Conservation (phyloP, 2,329 filamentous ascomycete species). For the Zymoseptoria passerinii region DNA sequence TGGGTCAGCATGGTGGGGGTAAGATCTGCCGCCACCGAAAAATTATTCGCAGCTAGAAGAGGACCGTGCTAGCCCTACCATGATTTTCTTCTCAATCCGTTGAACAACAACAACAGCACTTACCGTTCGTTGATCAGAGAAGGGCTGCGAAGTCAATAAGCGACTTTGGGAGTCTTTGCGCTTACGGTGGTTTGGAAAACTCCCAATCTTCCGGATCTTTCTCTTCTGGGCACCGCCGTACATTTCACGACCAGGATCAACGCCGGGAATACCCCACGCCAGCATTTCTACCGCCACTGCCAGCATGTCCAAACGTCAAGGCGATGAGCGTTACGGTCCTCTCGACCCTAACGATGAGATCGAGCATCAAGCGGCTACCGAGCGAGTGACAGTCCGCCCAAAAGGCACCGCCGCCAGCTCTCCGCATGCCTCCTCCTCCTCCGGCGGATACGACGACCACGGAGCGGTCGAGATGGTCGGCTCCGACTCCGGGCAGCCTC, state of each 20-base stretch:
- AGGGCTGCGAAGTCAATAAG: constrained; percentile 32
- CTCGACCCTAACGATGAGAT: constrained; percentile 8
- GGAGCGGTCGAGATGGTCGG: constrained; percentile 31
- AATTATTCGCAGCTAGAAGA: neutral
- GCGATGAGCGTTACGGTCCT: constrained; percentile 8
- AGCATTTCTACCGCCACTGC: constrained; percentile 7
- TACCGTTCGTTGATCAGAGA: neutral
- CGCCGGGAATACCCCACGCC: neutral
- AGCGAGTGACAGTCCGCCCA: constrained; percentile 26
- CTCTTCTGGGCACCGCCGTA: neutral
- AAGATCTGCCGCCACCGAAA: neutral
- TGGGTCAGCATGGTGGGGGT: neutral
- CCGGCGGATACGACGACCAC: constrained; percentile 19
- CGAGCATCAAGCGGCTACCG: constrained; percentile 13
- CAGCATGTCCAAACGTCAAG: constrained; percentile 3
- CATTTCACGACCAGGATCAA: neutral
- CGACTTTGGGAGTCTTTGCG: constrained; percentile 53
- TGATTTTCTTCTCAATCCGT: neutral
- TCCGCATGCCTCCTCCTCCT: constrained; percentile 15
- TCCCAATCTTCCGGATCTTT: constrained; percentile 28
- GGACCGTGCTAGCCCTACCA: constrained; percentile 2
- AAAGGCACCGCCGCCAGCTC: constrained; percentile 21
- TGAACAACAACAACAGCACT: constrained; percentile 7
- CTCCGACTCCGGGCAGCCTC: constrained; percentile 21
- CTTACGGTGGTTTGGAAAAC: constrained; percentile 41